Evolutionary conservation across 768 basidiomycete species (phyloP), one percentile per base, ranked within the genome.

Genomic region (Boletus rufocinnamomeus): DNA sequence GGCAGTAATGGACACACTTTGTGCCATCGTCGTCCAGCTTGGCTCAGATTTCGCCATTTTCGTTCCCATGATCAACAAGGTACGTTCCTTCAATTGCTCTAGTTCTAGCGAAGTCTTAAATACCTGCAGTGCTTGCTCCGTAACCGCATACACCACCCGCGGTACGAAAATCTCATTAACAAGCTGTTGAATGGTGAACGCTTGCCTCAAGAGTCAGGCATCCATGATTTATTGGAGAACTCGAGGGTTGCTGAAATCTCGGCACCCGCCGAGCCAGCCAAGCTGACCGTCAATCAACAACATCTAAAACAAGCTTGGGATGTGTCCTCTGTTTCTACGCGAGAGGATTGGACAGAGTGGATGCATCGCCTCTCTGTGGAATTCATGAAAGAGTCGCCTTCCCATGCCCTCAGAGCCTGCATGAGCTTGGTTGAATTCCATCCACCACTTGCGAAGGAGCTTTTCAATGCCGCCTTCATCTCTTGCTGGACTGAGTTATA

Each of bases 241-340:
- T 76, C 79, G 14, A 87, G 84, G 66, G 74, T 80, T 4, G 81
- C 87, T 2, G 91, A 92, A 64, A 88, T 86, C 63, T 86, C 89
- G n/a, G 87, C 87, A 4, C 89, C 89, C 6, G 87, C 90, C 0
- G 96, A 97, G 66, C 84, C 91, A 3, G 85, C 87, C 32, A 95
- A 91, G 76, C 85, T 98, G 76, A 83, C 87, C 2, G 95, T 98
- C 43, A 99, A 99, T 67, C 97, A 98, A 73, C 94, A 96, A 63
- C 93, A 96, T 72, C 82, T 99, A 60, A 98, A 97, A 73, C 88
- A 93, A 66, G 95, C 95, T 1, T 99, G 97, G 96, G 95, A 97
- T 64, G 84, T 85, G 2, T 89, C 91, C 7, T 81, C 84, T 59
- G 81, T 92, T 8, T 76, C 81, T 27, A 90, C 90, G 2, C 80